A percentile compares a stretch with the other conserved stretches of the same genome.
phyloP scores from a whole-genome alignment of 805 yeast species.

The Wickerhamiella sergipiensis region DNA sequence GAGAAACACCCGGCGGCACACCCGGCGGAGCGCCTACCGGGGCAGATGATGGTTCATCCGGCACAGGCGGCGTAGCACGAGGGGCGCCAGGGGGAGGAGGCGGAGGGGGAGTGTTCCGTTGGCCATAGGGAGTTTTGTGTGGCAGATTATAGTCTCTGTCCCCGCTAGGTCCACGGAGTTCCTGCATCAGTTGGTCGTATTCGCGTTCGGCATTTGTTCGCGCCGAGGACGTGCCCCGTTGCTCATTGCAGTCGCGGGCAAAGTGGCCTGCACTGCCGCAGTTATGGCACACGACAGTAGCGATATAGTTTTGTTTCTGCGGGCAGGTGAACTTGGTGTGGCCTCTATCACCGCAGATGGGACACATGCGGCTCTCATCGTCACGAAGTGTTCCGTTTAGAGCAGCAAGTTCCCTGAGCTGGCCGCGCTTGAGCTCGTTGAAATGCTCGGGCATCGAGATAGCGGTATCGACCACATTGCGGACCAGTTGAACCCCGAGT shows the following conservation, averaged over 20 bases:
- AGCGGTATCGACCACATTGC: constrained; percentile 68
- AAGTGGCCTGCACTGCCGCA: constrained; percentile 82
- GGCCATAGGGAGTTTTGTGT: not conserved
- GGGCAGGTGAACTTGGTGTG: constrained; percentile 58
- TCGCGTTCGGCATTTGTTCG: constrained; percentile 30
- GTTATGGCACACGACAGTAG: constrained; percentile 48
- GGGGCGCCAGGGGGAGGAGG: not conserved
- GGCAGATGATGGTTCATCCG: not conserved
- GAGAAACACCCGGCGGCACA: not conserved
- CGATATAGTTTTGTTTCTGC: constrained; percentile 33
- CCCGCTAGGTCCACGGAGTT: constrained; percentile 17
- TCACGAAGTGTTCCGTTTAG: constrained; percentile 89
- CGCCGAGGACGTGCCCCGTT: constrained; percentile 3
- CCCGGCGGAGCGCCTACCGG: too few relatives aligned
- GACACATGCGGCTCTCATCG: constrained; percentile 51
- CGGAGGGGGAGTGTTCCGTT: not conserved
- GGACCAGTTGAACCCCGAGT: constrained; percentile 59
- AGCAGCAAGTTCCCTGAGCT: constrained; percentile 81
- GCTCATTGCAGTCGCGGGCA: constrained; percentile 64
- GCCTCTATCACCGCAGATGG: constrained; percentile 51
- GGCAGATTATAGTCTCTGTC: not conserved
- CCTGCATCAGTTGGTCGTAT: constrained; percentile 38
- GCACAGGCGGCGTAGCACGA: not conserved
- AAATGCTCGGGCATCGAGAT: constrained; percentile 85
- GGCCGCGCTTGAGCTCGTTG: constrained; percentile 81